phyloP scores from a whole-genome alignment of 371 early-diverging fungal genomes.

The Lichtheimia ramosa region DNA sequence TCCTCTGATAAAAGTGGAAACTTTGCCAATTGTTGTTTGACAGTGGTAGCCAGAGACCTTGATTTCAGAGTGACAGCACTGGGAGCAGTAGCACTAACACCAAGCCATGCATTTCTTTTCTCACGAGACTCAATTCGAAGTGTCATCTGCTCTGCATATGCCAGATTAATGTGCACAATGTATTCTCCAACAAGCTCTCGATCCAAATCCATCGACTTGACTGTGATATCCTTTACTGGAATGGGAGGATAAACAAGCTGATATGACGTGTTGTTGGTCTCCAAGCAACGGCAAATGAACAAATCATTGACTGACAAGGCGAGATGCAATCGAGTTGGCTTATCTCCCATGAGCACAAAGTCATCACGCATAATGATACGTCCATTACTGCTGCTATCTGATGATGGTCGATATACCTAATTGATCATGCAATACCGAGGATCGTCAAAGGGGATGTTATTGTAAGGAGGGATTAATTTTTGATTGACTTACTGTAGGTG shows the following conservation, averaged over 20 bases:
- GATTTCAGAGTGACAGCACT: constrained; percentile 6
- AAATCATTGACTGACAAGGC: background rate
- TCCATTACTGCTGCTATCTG: background rate
- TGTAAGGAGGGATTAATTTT: too few relatives aligned
- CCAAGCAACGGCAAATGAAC: background rate
- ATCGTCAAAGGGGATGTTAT: too few relatives aligned
- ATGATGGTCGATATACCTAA: background rate
- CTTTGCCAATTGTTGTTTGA: background rate
- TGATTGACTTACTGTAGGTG: too few relatives aligned
- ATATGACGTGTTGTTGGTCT: background rate
- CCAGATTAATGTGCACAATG: constrained; percentile 18
- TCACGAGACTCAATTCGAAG: constrained; percentile 14
- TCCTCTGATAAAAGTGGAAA: background rate
- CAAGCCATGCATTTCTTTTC: constrained; percentile 25
- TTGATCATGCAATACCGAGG: background rate
- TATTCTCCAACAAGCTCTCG: constrained; percentile 28
- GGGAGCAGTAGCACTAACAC: constrained; percentile 4
- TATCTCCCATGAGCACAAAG: background rate
- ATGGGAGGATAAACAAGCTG: constrained; percentile 22
- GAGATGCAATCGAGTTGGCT: background rate
- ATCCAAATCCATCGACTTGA: constrained; percentile 20
- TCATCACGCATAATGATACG: constrained; percentile 1
- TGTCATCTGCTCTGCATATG: constrained; percentile 12
- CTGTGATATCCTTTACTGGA: constrained; percentile 13
- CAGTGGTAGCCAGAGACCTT: constrained; percentile 6